Base-by-base conservation (phyloP, 257 asterid genomes). In the Solanum chaucha region DNA sequence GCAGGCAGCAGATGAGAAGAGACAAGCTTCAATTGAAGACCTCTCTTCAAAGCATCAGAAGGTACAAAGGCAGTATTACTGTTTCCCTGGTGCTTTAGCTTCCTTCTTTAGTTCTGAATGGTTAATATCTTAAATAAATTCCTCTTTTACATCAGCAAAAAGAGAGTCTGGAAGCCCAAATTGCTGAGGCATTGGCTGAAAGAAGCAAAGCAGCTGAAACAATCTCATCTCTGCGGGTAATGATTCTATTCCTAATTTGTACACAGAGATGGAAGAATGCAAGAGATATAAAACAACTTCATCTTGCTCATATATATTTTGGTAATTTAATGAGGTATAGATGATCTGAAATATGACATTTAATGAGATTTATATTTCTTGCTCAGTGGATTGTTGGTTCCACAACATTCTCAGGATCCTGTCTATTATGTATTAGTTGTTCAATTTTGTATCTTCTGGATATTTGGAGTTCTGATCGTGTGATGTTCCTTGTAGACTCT, bases 1-100 rank as follows among this genome's bases (percentile, higher is more conserved):
- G 90, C 95, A 92, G 92, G 94, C 87, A 86, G 96, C 98, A 75
- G 99, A 97, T 89, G 99, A 97, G 88, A 97, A 95, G 91, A 91
- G 89, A 86, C 94, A 92, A 89, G 91, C 95, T 91, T 91, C 97
- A 87, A 87, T 93, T 51, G 88, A 95, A 4, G 99, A 97, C 90
- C 93, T 95, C 87, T 92, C 97, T 89, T 87, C 87, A 82, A 95
- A 95, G 93, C 98, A 95, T 88, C 96, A 95, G 91, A 94, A 92
- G 97, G 99, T 97, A 89, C 90, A 87, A 48, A 86, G 85, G 85
- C 81, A 86, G 87, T 48, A 72, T 67, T 65, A 77, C 40, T 41
- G 12, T 30, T 80, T 8, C 40, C 30, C 28, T 35, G 64, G 15
- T 22, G 71, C 30, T 58, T 34, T 34, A 84, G 22, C 55, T 84